Evolutionary conservation across 805 yeast genomes (phyloP).

Genomic region (Cyberlindnera xylosilytica): DNA sequence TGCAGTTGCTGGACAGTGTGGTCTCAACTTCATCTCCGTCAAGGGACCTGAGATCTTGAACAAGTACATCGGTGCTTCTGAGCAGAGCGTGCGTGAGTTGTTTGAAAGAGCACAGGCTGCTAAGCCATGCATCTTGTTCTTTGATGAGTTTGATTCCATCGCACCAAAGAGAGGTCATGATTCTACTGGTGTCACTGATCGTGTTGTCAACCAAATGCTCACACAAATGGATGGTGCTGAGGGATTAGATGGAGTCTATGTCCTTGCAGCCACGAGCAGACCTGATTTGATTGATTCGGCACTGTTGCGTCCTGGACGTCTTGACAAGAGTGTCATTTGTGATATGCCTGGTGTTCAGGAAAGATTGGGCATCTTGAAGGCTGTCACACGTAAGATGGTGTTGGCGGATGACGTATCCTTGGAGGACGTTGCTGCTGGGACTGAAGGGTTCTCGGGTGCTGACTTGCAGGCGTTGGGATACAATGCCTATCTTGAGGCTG

Average conservation of each 20-base stretch:
- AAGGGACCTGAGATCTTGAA: constrained; percentile 95
- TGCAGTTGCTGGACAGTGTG: constrained; percentile 92
- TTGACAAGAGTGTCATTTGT: constrained; percentile 89
- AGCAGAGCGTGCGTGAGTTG: constrained; percentile 88
- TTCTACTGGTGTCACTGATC: constrained; percentile 95
- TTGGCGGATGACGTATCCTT: constrained; percentile 50
- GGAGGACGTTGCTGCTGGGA: constrained; percentile 47
- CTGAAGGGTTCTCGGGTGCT: constrained; percentile 89
- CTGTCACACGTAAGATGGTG: constrained; percentile 60
- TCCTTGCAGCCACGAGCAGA: constrained; percentile 91
- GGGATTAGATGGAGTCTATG: constrained; percentile 94
- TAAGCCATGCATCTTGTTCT: constrained; percentile 87
- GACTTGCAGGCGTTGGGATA: constrained; percentile 90
- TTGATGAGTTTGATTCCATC: constrained; percentile 95
- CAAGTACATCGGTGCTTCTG: constrained; percentile 96
- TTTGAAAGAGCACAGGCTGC: constrained; percentile 95
- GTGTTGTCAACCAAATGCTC: constrained; percentile 94
- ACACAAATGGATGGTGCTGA: constrained; percentile 99
- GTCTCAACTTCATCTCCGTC: constrained; percentile 85
- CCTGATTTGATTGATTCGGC: constrained; percentile 97
- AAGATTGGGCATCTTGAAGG: constrained; percentile 65
- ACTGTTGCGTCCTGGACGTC: constrained; percentile 88
- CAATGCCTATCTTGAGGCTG: constrained; percentile 87
- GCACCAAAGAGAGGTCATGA: constrained; percentile 99
- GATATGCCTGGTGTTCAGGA: constrained; percentile 76